A percentile compares a stretch with the other conserved stretches of the same genome.
phyloP scores from a whole-genome alignment of 2,329 filamentous ascomycete genomes.

The Pyrenochaeta sp. region DNA sequence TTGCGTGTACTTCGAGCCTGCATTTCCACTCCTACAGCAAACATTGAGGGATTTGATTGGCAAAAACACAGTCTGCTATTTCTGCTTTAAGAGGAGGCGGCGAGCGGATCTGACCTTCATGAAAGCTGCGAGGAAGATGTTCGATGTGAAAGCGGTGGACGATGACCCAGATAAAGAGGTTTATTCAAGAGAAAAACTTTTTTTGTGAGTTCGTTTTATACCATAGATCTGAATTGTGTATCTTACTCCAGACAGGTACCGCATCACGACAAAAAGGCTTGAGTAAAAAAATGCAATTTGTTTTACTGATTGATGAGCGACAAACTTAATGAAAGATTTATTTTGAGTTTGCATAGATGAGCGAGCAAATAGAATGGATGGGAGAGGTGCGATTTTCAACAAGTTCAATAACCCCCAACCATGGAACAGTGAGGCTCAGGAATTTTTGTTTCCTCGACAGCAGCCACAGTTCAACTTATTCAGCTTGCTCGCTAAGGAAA shows the following conservation, averaged over 20 bases:
- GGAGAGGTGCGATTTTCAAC: background rate
- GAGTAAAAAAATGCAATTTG: background rate
- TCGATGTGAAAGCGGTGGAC: slow-evolving; percentile 56
- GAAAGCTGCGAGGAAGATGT: slow-evolving; percentile 59
- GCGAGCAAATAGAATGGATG: background rate
- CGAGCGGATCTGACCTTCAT: slow-evolving; percentile 68
- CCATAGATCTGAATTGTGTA: background rate
- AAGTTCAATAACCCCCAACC: background rate
- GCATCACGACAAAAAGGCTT: slow-evolving; percentile 29
- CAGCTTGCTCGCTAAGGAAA: background rate
- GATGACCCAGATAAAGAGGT: slow-evolving; percentile 59
- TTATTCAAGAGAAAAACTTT: slow-evolving; percentile 59
- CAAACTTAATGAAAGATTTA: background rate
- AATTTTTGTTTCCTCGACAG: background rate
- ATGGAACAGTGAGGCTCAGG: background rate
- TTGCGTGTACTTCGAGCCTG: slow-evolving; percentile 96
- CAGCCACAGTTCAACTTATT: background rate
- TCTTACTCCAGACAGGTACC: slow-evolving; percentile 24
- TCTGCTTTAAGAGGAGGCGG: slow-evolving; percentile 94
- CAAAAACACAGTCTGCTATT: slow-evolving; percentile 73
- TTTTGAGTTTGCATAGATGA: background rate
- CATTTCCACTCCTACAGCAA: slow-evolving; percentile 84
- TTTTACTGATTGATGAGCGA: no score
- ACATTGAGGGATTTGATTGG: slow-evolving; percentile 79
- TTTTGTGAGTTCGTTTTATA: slow-evolving; percentile 52